Base-by-base conservation (phyloP, 2,329 filamentous ascomycete genomes). In the Penicillium thymicola region DNA sequence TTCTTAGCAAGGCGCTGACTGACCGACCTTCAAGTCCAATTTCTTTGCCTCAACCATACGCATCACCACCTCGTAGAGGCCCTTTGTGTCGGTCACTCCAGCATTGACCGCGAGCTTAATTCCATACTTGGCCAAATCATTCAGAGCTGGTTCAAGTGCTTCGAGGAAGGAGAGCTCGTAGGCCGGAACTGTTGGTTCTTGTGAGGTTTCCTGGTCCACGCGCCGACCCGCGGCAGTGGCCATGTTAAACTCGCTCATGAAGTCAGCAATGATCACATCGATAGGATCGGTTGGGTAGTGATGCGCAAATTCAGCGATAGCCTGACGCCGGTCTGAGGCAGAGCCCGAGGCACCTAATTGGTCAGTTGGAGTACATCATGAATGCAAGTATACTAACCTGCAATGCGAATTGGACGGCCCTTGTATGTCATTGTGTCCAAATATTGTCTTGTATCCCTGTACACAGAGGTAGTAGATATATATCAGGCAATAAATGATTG, bases 121-220 rank as follows among this genome's bases (percentile, higher is more conserved):
- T 0, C 71, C 66, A 59, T 78, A 61, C 44, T 68, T 71, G 10
- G 74, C 74, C 18, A 79, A 57, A 55, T 76, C 69, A 6, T 71
- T 66, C 34, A 78, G 57, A 2, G 75, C 75, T 1, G 75, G 75
- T 51, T 75, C 69, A 32, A 77, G 56, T 7, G 79, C 76, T 67
- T 82, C 77, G 27, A 83, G 72, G 59, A 84, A 82, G 1, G 80
- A 79, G 1, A 75, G 72, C 58, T 83, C 80, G 58, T 82, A 83
- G 9, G 76, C 79, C 13, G 77, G 78, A 7, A 67, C 64, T 10
- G 58, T 53, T 44, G 41, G 30, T 7, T 45, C 65, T 14, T n/a
- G 37, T 7, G 59, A 36, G 3, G 34, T 47, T 34, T 62, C 54
- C 51, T 73, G 67, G 61, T 81, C 55, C 62, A 78, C 54, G 59